These are phyloP conservation scores for Candida sanyaensis DNA, from an alignment of 1,139 yeast genomes.

Conservation along the genomic window DNA sequence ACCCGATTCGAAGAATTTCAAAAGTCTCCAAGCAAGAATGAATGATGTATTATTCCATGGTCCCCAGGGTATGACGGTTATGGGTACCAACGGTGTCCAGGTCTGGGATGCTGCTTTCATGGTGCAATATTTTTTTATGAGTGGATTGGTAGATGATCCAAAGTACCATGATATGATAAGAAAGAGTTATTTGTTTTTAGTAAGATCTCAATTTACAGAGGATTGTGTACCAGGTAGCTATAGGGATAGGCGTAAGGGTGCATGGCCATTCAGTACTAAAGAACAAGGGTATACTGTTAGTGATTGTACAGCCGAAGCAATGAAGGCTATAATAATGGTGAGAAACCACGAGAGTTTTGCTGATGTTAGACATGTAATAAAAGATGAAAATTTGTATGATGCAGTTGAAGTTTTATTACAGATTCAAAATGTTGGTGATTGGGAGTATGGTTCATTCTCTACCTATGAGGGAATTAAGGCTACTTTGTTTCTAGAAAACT, in stretches of 20 bases:
- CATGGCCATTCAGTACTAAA: slow-evolving; percentile 96
- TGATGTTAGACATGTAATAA: slow-evolving; percentile 28
- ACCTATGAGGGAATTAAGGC: slow-evolving; percentile 89
- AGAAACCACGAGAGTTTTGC: slow-evolving; percentile 57
- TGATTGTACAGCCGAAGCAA: slow-evolving; percentile 96
- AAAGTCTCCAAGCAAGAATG: slow-evolving; percentile 58
- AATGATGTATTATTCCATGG: slow-evolving; percentile 83
- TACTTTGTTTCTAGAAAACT: slow-evolving; percentile 67
- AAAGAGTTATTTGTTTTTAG: slow-evolving; percentile 67
- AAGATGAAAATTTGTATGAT: slow-evolving; percentile 46
- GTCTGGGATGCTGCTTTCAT: slow-evolving; percentile 97
- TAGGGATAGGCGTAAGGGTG: slow-evolving; percentile 87
- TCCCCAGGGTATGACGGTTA: slow-evolving; percentile 86
- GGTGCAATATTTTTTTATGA: slow-evolving; percentile 76
- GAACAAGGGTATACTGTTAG: slow-evolving; percentile 96
- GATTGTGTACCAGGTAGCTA: slow-evolving; percentile 78
- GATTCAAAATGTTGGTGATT: slow-evolving; percentile 74
- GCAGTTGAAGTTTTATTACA: slow-evolving; percentile 68
- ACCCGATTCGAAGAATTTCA: slow-evolving; percentile 59
- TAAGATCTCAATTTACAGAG: slow-evolving; percentile 81
- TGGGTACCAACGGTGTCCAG: slow-evolving; percentile 98
- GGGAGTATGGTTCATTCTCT: slow-evolving; percentile 90
- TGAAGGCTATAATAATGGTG: slow-evolving; percentile 93
- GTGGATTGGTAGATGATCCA: slow-evolving; percentile 75
- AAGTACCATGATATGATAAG: slow-evolving; percentile 65